Evolutionary conservation across 2,329 filamentous ascomycete genomes (phyloP).

Genomic region (Myriosclerotinia scirpicola): DNA sequence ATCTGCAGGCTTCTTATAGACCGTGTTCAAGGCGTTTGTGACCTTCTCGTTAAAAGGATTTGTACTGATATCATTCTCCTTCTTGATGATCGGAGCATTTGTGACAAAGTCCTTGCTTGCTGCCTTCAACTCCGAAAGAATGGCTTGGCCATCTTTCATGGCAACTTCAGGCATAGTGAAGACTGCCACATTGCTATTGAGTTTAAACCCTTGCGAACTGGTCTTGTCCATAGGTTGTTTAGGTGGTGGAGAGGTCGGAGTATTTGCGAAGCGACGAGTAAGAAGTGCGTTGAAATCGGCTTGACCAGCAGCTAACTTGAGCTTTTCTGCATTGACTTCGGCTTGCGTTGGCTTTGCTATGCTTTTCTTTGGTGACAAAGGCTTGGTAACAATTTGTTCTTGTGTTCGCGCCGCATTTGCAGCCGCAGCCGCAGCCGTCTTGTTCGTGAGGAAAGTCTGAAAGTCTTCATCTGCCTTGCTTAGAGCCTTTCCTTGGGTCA

Average conservation of each 20-base stretch:
- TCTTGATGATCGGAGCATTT: not conserved
- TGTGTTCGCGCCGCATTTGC: not conserved
- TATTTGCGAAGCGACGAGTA: not conserved
- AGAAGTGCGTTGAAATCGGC: constrained; percentile 6
- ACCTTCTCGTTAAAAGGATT: not conserved
- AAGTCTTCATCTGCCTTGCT: constrained; percentile 24
- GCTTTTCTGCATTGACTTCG: constrained; percentile 1
- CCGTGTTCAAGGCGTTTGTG: not conserved
- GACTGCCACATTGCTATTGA: not conserved
- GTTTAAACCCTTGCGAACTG: not conserved
- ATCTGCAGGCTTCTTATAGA: not conserved
- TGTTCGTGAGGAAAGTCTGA: constrained; percentile 16
- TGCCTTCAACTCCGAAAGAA: constrained; percentile 3
- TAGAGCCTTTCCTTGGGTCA: constrained; percentile 10
- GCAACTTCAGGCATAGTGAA: not conserved
- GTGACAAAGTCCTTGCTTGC: constrained; percentile 2
- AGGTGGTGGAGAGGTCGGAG: not conserved
- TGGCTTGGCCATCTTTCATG: not conserved
- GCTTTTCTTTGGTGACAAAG: constrained; percentile 5
- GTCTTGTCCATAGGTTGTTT: not conserved
- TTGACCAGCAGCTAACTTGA: constrained; percentile 11
- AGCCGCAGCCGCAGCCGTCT: not conserved
- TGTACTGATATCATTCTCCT: not conserved
- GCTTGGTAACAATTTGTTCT: not conserved
- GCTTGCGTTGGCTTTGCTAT: constrained; percentile 1